Evolutionary conservation across 176 grass and related monocot genomes (phyloP).

Genomic region (Raddia distichophylla): DNA sequence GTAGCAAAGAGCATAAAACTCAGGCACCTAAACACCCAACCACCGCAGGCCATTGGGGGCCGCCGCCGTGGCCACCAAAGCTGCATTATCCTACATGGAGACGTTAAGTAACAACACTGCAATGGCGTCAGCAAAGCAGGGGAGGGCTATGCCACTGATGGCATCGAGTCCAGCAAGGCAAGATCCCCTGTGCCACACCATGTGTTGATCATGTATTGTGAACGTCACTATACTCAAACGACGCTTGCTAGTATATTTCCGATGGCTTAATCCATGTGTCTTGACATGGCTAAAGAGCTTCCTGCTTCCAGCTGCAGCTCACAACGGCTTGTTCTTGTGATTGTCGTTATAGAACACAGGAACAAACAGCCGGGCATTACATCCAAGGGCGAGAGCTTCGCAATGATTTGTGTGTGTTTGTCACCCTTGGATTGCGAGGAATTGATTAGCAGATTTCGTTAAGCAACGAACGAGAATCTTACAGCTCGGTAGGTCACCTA

Average conservation of each 20-base stretch:
- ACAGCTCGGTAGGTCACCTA: conserved; percentile 48
- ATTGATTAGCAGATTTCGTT: conserved; percentile 26
- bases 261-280: background rate
- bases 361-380: conserved; percentile 8
- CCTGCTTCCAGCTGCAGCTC: conserved; percentile 39
- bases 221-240: too few relatives aligned
- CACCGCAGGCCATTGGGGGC: conserved; percentile 16
- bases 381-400: conserved; percentile 4
- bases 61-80: conserved; percentile 34
- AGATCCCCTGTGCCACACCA: too few relatives aligned
- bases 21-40: conserved; percentile 38
- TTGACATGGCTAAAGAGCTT: background rate
- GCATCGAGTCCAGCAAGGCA: background rate
- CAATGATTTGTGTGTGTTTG: conserved; percentile 23
- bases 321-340: background rate
- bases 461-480: conserved; percentile 54
- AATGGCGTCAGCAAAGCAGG: conserved; percentile 8
- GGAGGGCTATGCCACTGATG: background rate
- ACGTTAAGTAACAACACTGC: background rate
- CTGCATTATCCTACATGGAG: background rate
- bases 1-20: conserved; percentile 22
- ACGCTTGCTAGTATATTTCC: too few relatives aligned
- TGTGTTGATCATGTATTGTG: too few relatives aligned
- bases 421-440: conserved; percentile 1
- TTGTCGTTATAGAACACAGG: background rate